Percentiles rank a stretch among this genome's conserved stretches.
Conservation (phyloP, 164 flowering plant species). For the Berberis thunbergii region DNA sequence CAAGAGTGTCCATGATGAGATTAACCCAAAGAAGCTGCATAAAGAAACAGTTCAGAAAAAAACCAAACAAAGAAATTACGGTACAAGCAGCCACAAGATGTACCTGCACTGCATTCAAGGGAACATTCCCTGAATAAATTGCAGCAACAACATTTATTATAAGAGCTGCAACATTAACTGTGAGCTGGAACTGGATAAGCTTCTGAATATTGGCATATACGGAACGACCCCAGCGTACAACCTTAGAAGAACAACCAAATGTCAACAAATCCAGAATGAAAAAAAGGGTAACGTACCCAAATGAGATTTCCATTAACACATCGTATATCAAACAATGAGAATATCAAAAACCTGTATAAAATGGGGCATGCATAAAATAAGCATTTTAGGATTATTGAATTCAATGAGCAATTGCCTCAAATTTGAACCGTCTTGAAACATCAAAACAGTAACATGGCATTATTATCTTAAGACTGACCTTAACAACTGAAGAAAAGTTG, state of each 20-base stretch:
- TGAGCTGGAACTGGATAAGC: constrained; percentile 94
- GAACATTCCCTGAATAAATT: constrained; percentile 75
- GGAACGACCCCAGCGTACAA: constrained; percentile 96
- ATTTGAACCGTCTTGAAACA: too few relatives aligned
- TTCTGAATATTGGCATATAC: constrained; percentile 97
- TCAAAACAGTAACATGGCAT: too few relatives aligned
- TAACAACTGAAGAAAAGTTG: too few relatives aligned
- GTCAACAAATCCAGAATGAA: not conserved
- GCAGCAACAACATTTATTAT: constrained; percentile 87
- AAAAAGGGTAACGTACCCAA: not conserved
- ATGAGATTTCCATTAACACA: not conserved
- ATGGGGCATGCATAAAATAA: too few relatives aligned
- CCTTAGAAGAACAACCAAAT: constrained; percentile 30
- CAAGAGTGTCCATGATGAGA: constrained; percentile 96
- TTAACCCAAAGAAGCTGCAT: constrained; percentile 95
- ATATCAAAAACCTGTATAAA: too few relatives aligned
- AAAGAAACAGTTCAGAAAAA: not conserved
- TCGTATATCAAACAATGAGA: too few relatives aligned
- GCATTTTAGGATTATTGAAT: too few relatives aligned
- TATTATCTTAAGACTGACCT: too few relatives aligned
- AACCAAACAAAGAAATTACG: not conserved
- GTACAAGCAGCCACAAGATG: not conserved
- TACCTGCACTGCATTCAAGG: constrained; percentile 93
- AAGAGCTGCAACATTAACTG: constrained; percentile 94
- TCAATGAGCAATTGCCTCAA: too few relatives aligned